Base-by-base conservation (phyloP, 371 early-diverging fungal species). In the Rhizopus stolonifer region DNA sequence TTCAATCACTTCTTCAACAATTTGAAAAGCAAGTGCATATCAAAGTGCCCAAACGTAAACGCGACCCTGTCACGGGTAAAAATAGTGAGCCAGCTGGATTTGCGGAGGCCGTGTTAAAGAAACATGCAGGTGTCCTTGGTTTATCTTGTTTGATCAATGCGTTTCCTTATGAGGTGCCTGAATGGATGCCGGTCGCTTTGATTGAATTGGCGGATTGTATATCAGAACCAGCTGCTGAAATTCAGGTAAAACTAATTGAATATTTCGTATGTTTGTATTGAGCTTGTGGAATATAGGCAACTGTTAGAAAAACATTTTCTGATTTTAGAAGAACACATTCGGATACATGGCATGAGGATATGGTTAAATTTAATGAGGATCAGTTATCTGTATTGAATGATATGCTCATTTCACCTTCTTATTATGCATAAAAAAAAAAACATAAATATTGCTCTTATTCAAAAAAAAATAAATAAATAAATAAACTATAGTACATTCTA, bases 251-350 rank as follows among this genome's bases (percentile, higher is more conserved):
- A n/a, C 31, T 38, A n/a, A 49, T 8, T 36, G 7, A 23, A 19
- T 0, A 36, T 17, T 32, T n/a, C n/a, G n/a, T n/a, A n/a, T n/a
- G n/a, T n/a, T n/a, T n/a, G n/a, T n/a, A n/a, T n/a, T n/a, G n/a
- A n/a, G n/a, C n/a, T n/a, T n/a, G n/a, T n/a, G n/a, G n/a, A n/a
- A 31, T 46, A 0, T 72, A 88, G 83, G 61, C 88, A 10, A 90
- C 96, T 6, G 86, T 93, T 3, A 80, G 88, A 54, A 88, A 88
- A 54, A 87, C 90, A 15, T 95, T 94, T 74, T 85, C 93, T 5
- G 94, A 95, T 53, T 96, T 96, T 65, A 74, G 85, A 63, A 73
- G 95, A 46, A 94, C 96, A 1, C 96, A 96, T 61, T 92, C 92
- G 48, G 96, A 96, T 58, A 89, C 89, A 3, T 95, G 96, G 96